Base-by-base conservation (phyloP, 2,329 filamentous ascomycete species). In the Cordyceps cicadae region DNA sequence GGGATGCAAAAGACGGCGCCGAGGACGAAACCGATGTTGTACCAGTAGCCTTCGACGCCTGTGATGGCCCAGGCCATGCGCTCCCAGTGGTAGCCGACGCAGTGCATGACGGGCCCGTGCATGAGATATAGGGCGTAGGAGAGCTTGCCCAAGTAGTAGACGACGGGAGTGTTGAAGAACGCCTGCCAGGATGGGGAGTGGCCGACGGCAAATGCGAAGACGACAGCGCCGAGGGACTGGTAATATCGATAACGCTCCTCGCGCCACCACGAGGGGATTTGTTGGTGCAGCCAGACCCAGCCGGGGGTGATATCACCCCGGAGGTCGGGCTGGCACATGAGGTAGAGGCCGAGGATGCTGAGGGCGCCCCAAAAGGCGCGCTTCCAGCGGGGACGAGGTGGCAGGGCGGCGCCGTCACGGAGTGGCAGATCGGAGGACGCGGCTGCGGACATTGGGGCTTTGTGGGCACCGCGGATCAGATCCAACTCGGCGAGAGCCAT, bases 41-140 rank as follows among this genome's bases (percentile, higher is more conserved):
- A 84, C 65, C 68, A 71, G 54, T 68, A 64, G 17, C 75, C 76
- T 58, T 81, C 77, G 5, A 71, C 71, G 6, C 81, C 81, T 0
- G 77, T 82, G 43, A 79, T 46, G 14, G 69, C 67, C 69, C 78
- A 83, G 1, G 75, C 78, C 71, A 76, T 75, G 39, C 74, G 75
- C 66, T 83, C 76, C 62, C 78, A 76, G 39, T 76, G 72, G 65
- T 83, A 84, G 12, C 82, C 82, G 19, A 80, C 65, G 2, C 77
- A 77, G 65, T 83, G 81, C 67, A 81, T 76, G 2, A 79, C 76
- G 3, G 81, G 80, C 0, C 82, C 81, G 67, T 87, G 84, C 74
- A 85, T 80, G 15, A 87, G 76, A 68, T 87, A 87, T 29, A 87
- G 68, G 54, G 81, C 79, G 67, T 83, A 87, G 57, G 81, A 85